Conservation (phyloP, 1,284 basidiomycete species). For the Cryptococcus sp. region DNA sequence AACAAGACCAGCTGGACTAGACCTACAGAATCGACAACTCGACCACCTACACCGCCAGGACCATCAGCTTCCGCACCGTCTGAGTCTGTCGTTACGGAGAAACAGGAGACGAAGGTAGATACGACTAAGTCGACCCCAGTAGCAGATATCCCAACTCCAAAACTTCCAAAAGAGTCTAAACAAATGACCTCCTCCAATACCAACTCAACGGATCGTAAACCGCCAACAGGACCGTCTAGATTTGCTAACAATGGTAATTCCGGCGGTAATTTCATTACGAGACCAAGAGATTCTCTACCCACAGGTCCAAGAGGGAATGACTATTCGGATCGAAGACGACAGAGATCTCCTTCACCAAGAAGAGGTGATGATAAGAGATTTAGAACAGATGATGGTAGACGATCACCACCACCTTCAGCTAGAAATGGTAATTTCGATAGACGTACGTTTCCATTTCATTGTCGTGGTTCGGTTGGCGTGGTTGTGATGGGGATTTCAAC, state of each 20-base stretch:
- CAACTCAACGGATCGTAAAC: not conserved
- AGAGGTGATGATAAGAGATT: not conserved
- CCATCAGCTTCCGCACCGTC: not conserved
- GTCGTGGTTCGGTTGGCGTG: not conserved
- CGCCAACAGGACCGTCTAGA: not conserved
- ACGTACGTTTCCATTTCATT: slow-evolving; percentile 4
- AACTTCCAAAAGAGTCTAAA: not conserved
- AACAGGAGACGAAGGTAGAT: not conserved
- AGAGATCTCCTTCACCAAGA: not conserved
- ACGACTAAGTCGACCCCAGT: not conserved
- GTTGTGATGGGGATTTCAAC: not conserved
- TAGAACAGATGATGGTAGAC: not conserved
- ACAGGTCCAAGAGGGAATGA: not conserved
- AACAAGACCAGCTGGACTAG: slow-evolving; percentile 16
- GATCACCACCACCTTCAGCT: not conserved
- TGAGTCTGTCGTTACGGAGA: not conserved
- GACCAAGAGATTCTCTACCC: not conserved
- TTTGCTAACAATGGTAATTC: not conserved
- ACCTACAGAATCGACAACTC: slow-evolving; percentile 2
- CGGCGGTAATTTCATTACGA: not conserved
- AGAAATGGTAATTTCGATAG: not conserved
- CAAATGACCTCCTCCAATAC: not conserved
- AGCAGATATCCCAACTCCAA: not conserved
- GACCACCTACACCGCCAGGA: not conserved
- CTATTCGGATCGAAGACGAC: not conserved